Percentiles rank a stretch among this genome's conserved stretches.
Conservation (phyloP, 768 basidiomycete genomes). For the Psilocybe cyanescens region DNA sequence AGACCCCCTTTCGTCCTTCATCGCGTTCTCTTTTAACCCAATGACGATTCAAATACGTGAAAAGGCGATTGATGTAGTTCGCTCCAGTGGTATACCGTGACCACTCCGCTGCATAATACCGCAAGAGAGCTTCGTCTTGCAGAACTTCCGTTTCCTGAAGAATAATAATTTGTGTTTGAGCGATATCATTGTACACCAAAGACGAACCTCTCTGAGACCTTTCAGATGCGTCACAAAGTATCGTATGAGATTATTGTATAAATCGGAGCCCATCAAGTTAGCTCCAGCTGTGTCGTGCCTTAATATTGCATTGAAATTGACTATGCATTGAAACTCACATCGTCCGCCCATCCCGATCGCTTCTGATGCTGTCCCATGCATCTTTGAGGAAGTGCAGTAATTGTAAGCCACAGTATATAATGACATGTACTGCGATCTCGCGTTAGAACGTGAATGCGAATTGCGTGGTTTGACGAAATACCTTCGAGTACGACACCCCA, state of each 20-base stretch:
- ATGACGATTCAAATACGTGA: conserved; percentile 97
- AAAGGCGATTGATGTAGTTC: conserved; percentile 95
- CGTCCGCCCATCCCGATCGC: conserved; percentile 61
- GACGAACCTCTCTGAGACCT: conserved; percentile 52
- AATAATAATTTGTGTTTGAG: conserved; percentile 14
- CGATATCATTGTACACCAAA: neutral
- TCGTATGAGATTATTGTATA: conserved; percentile 92
- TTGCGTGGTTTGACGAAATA: conserved; percentile 20
- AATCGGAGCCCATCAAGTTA: conserved; percentile 95
- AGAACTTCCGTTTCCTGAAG: conserved; percentile 75
- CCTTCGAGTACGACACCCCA: conserved; percentile 83
- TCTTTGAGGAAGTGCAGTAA: conserved; percentile 92
- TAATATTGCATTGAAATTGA: conserved; percentile 30
- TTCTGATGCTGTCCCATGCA: conserved; percentile 54
- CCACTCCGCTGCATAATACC: conserved; percentile 94
- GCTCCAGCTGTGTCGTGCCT: conserved; percentile 69
- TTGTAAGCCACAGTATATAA: conserved; percentile 94
- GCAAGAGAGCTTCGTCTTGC: conserved; percentile 85
- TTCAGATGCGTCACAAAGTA: conserved; percentile 89
- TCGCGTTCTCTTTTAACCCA: conserved; percentile 99
- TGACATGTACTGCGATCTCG: conserved; percentile 72
- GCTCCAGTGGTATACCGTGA: conserved; percentile 96
- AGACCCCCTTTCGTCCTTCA: conserved; percentile 93
- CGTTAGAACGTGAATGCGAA: conserved; percentile 12
- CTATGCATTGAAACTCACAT: conserved; percentile 49